Percentiles rank a stretch among this genome's conserved stretches.
Conservation (phyloP, 345 rosid species). For the Linum trigynum region DNA sequence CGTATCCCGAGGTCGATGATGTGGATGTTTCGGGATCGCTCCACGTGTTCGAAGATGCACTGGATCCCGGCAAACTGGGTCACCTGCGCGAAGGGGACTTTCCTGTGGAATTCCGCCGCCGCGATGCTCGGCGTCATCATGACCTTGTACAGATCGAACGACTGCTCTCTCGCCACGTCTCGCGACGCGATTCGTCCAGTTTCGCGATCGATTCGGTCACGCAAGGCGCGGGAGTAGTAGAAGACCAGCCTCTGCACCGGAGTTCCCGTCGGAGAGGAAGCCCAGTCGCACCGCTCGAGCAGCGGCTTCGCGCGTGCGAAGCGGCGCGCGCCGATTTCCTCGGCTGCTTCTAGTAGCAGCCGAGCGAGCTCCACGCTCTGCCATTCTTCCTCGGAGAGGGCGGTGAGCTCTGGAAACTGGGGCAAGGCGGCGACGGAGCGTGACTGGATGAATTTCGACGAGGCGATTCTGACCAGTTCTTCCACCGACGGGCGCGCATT, state of each 20-base stretch:
- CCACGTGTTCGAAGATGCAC: constrained; percentile 38
- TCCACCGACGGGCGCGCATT: constrained; percentile 17
- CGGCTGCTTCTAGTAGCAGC: constrained; percentile 35
- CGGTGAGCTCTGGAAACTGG: too few relatives aligned
- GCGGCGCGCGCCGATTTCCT: constrained; percentile 28
- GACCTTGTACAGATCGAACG: constrained; percentile 12
- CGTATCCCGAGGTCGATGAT: constrained; percentile 28
- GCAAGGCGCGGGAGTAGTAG: constrained; percentile 38
- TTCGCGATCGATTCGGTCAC: constrained; percentile 34
- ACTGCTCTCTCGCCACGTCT: not conserved
- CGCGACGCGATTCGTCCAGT: constrained; percentile 16
- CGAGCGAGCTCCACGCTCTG: constrained; percentile 30
- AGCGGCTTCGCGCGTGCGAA: constrained; percentile 32
- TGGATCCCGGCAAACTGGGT: constrained; percentile 34
- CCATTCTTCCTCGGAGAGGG: constrained; percentile 23
- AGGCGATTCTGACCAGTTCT: constrained; percentile 39
- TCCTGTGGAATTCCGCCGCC: constrained; percentile 19
- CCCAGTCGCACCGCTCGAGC: constrained; percentile 25
- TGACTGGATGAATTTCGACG: constrained; percentile 31
- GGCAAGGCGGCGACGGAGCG: constrained; percentile 10
- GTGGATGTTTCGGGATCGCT: constrained; percentile 32
- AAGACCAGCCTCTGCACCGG: constrained; percentile 34
- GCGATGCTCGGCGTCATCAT: constrained; percentile 7
- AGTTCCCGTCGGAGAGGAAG: constrained; percentile 28
- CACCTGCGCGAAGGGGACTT: constrained; percentile 28